Percentiles rank a stretch among this genome's conserved stretches.
Conservation (phyloP, 2,329 filamentous ascomycete species). For the Curvularia verruculosa region DNA sequence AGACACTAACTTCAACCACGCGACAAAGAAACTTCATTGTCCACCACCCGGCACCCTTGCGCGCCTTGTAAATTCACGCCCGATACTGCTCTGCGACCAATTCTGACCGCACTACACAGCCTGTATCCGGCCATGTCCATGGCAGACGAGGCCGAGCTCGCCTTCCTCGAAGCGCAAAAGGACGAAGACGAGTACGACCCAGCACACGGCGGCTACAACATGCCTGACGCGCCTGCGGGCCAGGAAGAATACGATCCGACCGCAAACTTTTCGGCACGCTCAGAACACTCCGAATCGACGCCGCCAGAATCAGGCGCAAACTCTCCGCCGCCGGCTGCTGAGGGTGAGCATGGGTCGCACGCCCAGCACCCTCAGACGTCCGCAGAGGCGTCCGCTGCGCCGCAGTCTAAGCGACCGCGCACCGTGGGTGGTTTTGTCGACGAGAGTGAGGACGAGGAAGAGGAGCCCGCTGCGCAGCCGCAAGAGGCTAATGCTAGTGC, state of each 20-base stretch:
- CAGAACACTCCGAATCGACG: conserved; percentile 37
- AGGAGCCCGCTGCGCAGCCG: conserved; percentile 55
- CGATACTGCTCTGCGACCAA: conserved; percentile 5
- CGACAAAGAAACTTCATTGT: conserved; percentile 34
- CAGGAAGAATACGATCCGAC: conserved; percentile 52
- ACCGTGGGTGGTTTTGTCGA: conserved; percentile 67
- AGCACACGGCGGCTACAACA: conserved; percentile 47
- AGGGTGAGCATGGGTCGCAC: conserved; percentile 27
- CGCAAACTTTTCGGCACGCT: conserved; percentile 32
- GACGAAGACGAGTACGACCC: conserved; percentile 47
- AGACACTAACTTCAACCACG: conserved; percentile 22
- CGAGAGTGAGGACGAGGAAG: conserved; percentile 66
- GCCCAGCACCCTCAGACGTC: conserved; percentile 21
- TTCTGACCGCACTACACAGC: conserved; percentile 21
- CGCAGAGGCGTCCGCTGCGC: conserved; percentile 38
- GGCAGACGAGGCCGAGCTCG: conserved; percentile 61
- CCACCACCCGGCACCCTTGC: conserved; percentile 15
- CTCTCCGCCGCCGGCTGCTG: conserved; percentile 30
- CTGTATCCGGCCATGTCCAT: conserved; percentile 40
- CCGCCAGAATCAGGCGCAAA: conserved; percentile 37
- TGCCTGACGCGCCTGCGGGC: conserved; percentile 53
- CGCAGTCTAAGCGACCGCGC: conserved; percentile 54
- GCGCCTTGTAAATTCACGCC: conserved; percentile 20
- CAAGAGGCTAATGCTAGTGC: conserved; percentile 56
- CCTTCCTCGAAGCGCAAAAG: conserved; percentile 59